Conservation (phyloP, 2,329 filamentous ascomycete species). For the Hirsutella minnesotensis region DNA sequence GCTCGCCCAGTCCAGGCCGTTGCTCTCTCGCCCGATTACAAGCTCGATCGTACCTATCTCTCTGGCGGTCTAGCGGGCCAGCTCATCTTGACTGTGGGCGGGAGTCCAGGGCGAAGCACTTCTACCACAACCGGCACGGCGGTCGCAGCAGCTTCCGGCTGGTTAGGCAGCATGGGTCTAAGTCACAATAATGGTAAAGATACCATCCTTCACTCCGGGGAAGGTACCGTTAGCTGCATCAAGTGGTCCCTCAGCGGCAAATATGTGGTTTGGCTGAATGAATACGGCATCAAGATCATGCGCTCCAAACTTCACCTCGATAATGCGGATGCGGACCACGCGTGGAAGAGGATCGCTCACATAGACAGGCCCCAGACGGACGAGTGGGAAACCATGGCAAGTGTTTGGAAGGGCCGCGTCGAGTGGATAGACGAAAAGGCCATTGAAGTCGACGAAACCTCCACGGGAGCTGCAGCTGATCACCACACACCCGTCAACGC, state of each 20-base stretch:
- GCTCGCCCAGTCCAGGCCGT: constrained; percentile 85
- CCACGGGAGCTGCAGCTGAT: constrained; percentile 25
- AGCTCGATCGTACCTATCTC: constrained; percentile 75
- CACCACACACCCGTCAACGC: constrained; percentile 31
- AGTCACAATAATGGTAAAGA: constrained; percentile 72
- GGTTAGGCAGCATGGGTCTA: constrained; percentile 81
- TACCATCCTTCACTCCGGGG: constrained; percentile 77
- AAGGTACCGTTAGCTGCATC: constrained; percentile 81
- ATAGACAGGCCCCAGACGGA: constrained; percentile 77
- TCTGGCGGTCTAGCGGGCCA: constrained; percentile 85
- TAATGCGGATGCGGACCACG: constrained; percentile 61
- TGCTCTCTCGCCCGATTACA: constrained; percentile 90
- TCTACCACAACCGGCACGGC: constrained; percentile 80
- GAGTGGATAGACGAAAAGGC: constrained; percentile 87
- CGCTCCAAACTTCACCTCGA: constrained; percentile 76
- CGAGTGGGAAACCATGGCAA: constrained; percentile 92
- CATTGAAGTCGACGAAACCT: constrained; percentile 58
- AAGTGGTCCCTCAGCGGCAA: constrained; percentile 91
- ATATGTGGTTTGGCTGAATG: constrained; percentile 91
- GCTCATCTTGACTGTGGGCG: constrained; percentile 75
- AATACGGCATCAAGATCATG: constrained; percentile 97
- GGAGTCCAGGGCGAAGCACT: constrained; percentile 67
- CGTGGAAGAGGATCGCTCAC: constrained; percentile 92
- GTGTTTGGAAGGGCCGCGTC: constrained; percentile 82
- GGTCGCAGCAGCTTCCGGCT: constrained; percentile 73